Conservation (phyloP, 2,329 filamentous ascomycete species). For the Beauveria brongniartii region DNA sequence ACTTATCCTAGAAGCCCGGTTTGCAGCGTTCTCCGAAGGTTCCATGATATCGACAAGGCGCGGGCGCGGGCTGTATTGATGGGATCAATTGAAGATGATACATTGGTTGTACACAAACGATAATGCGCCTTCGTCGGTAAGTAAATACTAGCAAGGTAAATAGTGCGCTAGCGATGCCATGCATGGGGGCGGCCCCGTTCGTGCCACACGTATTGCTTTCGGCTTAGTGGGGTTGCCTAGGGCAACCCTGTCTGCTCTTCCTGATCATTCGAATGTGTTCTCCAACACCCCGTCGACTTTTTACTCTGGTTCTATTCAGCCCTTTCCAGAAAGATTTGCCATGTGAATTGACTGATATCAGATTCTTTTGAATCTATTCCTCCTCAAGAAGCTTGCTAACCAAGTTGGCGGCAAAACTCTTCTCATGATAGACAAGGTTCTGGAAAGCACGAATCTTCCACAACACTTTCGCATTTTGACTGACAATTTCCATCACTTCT, state of each 20-base stretch:
- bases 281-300: too few relatives aligned
- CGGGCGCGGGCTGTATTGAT: background rate
- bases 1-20: conserved; percentile 9
- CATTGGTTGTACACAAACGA: background rate
- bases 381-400: background rate
- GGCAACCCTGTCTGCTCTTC: background rate
- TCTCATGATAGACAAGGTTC: background rate
- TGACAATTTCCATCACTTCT: background rate
- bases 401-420: background rate
- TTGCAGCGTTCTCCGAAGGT: conserved; percentile 6
- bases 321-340: too few relatives aligned
- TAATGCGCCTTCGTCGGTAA: background rate
- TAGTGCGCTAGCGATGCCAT: background rate
- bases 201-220: conserved; percentile 8
- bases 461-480: background rate
- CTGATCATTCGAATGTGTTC: too few relatives aligned
- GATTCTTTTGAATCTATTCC: background rate
- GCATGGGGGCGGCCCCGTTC: background rate
- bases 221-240: conserved; percentile 4
- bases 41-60: conserved; percentile 5
- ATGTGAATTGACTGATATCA: too few relatives aligned
- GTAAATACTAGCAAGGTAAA: too few relatives aligned
- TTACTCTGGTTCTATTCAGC: too few relatives aligned
- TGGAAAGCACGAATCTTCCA: background rate
- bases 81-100: background rate